A percentile compares a stretch with the other conserved stretches of the same genome.
These are phyloP conservation scores for Cucurbita pepo DNA, from an alignment of 306 rosid species.

Conservation along the genomic window DNA sequence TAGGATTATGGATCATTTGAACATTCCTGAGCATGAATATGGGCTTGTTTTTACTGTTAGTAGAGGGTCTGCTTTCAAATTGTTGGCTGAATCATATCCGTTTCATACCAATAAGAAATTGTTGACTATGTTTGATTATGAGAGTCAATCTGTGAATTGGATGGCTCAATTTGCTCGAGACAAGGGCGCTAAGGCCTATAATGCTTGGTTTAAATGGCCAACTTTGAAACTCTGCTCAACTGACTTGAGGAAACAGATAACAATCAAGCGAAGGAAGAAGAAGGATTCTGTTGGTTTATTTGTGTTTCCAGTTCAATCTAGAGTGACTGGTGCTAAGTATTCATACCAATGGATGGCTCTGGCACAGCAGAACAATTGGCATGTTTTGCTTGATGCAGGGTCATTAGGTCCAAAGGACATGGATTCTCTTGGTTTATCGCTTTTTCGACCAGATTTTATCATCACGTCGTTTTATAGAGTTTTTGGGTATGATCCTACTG, in stretches of 20 bases:
- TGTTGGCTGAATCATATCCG: constrained; percentile 86
- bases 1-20: constrained; percentile 85
- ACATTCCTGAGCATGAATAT: constrained; percentile 88
- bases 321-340: constrained; percentile 23
- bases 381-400: constrained; percentile 92
- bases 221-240: constrained; percentile 85
- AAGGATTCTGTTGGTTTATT: constrained; percentile 20
- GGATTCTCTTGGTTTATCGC: constrained; percentile 93
- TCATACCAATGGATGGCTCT: constrained; percentile 97
- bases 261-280: constrained; percentile 29
- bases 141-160: constrained; percentile 93
- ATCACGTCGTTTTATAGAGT: constrained; percentile 92
- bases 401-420: constrained; percentile 96
- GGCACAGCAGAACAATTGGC: constrained; percentile 98
- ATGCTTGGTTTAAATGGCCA: constrained; percentile 99
- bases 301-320: constrained; percentile 27
- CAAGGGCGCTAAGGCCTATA: constrained; percentile 81
- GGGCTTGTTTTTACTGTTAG: constrained; percentile 97
- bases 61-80: constrained; percentile 82
- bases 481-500: constrained; percentile 89
- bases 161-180: constrained; percentile 83
- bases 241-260: constrained; percentile 83
- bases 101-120: constrained; percentile 69
- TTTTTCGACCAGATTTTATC: constrained; percentile 90
- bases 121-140: constrained; percentile 91